These are phyloP conservation scores for Dactylorhiza incarnata DNA, from an alignment of 106 monocot genomes.

Conservation along the genomic window DNA sequence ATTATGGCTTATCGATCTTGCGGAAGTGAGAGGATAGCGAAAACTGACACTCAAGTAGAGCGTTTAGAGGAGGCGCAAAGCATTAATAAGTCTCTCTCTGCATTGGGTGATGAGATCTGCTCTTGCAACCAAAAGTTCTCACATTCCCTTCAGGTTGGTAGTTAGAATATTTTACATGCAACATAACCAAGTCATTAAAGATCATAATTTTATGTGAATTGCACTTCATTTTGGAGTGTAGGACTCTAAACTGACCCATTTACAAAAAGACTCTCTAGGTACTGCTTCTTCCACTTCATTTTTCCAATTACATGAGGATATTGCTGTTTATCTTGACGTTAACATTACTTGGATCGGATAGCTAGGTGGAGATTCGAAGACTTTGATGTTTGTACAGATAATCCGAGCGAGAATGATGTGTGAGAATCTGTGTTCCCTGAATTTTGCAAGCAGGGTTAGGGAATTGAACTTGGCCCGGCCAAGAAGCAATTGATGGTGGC, in stretches of 20 bases:
- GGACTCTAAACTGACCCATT: conserved; percentile 96
- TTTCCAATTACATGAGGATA: not conserved
- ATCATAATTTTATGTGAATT: conserved; percentile 6
- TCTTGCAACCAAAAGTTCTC: conserved; percentile 81
- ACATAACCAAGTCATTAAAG: not conserved
- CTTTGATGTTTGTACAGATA: conserved; percentile 95
- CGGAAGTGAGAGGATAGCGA: conserved; percentile 92
- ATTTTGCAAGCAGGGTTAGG: conserved; percentile 92
- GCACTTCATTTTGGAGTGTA: conserved; percentile 12
- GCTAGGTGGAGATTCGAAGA: conserved; percentile 89
- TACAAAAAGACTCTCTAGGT: conserved; percentile 92
- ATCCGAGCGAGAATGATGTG: conserved; percentile 77
- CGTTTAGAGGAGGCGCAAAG: conserved; percentile 82
- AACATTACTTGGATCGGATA: not conserved
- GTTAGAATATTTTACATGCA: conserved; percentile 1
- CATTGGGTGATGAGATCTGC: conserved; percentile 96
- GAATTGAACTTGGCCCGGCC: conserved; percentile 83
- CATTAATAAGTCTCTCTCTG: conserved; percentile 89
- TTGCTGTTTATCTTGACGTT: not conserved
- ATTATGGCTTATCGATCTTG: conserved; percentile 83
- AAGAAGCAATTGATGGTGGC: conserved; percentile 69
- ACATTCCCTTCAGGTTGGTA: conserved; percentile 81
- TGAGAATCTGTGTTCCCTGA: conserved; percentile 85
- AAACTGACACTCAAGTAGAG: conserved; percentile 92
- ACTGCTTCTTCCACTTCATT: conserved; percentile 8